Conservation (phyloP, 2,329 filamentous ascomycete genomes). For the Colletotrichum eleusines region DNA sequence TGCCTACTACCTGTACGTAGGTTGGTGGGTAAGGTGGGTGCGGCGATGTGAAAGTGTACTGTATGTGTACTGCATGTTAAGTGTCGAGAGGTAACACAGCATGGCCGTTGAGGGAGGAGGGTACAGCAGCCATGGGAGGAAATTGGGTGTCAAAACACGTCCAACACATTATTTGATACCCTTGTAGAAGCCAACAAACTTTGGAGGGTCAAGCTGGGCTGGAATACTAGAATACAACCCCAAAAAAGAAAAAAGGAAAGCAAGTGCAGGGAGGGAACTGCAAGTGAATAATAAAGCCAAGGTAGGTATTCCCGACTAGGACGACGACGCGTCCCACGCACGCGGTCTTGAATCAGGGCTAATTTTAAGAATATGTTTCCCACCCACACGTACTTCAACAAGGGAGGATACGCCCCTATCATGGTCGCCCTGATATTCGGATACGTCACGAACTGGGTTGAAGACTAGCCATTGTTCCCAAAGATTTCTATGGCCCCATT, state of each 20-base stretch:
- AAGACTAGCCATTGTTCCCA: background rate
- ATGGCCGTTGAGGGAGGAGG: background rate
- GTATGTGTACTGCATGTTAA: background rate
- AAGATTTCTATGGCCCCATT: background rate
- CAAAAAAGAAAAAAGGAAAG: too few relatives aligned
- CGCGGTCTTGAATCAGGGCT: background rate
- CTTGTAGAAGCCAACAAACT: background rate
- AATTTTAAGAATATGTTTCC: background rate
- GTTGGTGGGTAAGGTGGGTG: background rate
- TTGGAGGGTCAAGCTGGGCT: background rate
- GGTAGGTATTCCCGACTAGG: too few relatives aligned
- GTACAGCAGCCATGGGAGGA: background rate
- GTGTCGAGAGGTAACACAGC: background rate
- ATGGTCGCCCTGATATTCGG: too few relatives aligned
- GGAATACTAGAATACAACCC: background rate
- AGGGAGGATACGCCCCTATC: background rate
- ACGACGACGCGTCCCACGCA: background rate
- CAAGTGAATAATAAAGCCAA: background rate
- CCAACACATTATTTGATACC: background rate
- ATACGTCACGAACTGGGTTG: too few relatives aligned
- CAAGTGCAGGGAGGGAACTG: background rate
- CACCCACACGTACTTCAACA: background rate
- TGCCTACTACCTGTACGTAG: background rate
- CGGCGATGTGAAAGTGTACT: too few relatives aligned
- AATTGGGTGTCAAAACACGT: background rate